Percentiles rank a stretch among this genome's conserved stretches.
phyloP scores from a whole-genome alignment of 768 basidiomycete species.

The Gyrodon lividus region DNA sequence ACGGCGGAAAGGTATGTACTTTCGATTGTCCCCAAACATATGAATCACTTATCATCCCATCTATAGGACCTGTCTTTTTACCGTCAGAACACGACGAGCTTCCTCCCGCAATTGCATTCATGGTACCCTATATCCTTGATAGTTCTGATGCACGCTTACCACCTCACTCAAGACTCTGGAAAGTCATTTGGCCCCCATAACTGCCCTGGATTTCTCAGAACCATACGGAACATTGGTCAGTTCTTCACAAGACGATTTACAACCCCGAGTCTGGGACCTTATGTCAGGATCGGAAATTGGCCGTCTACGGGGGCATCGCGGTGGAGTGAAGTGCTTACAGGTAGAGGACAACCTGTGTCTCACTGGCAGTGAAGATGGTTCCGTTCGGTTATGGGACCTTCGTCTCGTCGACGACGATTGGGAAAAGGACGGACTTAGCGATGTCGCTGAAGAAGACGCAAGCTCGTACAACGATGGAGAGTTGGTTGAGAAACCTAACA shows the following conservation, averaged over 20 bases:
- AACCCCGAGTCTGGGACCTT: conserved; percentile 94
- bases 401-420: conserved; percentile 75
- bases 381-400: conserved; percentile 88
- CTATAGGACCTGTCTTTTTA: conserved; percentile 84
- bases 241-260: conserved; percentile 80
- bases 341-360: conserved; percentile 90
- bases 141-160: conserved; percentile 8
- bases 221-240: conserved; percentile 94
- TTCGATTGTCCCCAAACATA: neutral
- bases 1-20: conserved; percentile 30
- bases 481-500: conserved; percentile 37
- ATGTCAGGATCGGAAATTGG: conserved; percentile 87
- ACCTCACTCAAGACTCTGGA: conserved; percentile 64
- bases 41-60: conserved; percentile 4
- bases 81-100: conserved; percentile 97
- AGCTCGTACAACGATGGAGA: conserved; percentile 33
- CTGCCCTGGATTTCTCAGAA: conserved; percentile 91
- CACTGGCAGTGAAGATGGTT: conserved; percentile 87
- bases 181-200: conserved; percentile 77
- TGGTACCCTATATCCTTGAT: conserved; percentile 51
- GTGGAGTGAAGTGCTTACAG: conserved; percentile 85
- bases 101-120: conserved; percentile 93
- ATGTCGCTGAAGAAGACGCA: conserved; percentile 66
- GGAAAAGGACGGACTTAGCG: conserved; percentile 53
- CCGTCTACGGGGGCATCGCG: conserved; percentile 76